Evolutionary conservation across 192 early-diverging fungal species (phyloP).

Genomic region (Rhizophagus prolifer): DNA sequence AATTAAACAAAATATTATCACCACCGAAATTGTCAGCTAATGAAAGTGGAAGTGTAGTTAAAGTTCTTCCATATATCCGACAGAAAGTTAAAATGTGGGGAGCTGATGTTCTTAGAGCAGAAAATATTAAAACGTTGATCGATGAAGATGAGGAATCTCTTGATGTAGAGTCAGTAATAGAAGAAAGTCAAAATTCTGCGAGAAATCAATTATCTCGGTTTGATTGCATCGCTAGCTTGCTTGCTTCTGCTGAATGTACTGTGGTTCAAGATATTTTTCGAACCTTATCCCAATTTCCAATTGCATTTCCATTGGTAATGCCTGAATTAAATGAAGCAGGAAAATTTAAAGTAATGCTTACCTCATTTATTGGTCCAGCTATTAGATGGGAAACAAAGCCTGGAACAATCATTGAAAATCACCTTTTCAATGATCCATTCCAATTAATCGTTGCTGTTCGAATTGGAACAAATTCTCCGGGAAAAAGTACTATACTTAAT

Average conservation of each 20-base stretch:
- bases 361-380: constrained; percentile 5
- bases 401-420: constrained; percentile 29
- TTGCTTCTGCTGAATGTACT: constrained; percentile 17
- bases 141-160: background rate
- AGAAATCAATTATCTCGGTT: constrained; percentile 22
- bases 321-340: constrained; percentile 17
- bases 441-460: constrained; percentile 23
- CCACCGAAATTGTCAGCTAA: background rate
- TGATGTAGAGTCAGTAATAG: background rate
- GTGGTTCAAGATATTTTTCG: constrained; percentile 28
- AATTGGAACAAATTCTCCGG: constrained; percentile 8
- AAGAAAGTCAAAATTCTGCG: background rate
- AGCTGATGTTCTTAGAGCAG: constrained; percentile 22
- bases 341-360: constrained; percentile 25
- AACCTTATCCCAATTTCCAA: constrained; percentile 30
- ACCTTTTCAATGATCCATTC: constrained; percentile 20
- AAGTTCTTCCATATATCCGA: constrained; percentile 16
- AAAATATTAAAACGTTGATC: constrained; percentile 17
- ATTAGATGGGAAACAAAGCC: constrained; percentile 26
- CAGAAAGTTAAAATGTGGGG: constrained; percentile 33
- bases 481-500: constrained; percentile 28
- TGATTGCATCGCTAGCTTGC: constrained; percentile 23
- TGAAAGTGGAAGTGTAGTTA: background rate
- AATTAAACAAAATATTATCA: background rate
- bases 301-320: constrained; percentile 22